Conservation (phyloP, 1,284 basidiomycete genomes). For the Macrocystidia cucumis region DNA sequence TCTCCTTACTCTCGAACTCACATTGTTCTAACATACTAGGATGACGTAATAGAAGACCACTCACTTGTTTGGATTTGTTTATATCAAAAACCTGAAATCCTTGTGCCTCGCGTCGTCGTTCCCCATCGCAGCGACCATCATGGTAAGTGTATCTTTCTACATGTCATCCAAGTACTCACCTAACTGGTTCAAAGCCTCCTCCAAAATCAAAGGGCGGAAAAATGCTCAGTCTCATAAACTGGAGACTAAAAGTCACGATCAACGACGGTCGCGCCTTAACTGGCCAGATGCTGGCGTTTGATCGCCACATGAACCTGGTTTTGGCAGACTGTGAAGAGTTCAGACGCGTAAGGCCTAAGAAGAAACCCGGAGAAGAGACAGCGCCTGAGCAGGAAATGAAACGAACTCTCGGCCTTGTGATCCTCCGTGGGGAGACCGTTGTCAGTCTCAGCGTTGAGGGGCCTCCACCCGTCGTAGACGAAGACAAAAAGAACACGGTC, state of each 20-base stretch:
- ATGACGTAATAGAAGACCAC: too few relatives aligned
- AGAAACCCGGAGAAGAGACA: slow-evolving; percentile 73
- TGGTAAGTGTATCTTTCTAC: slow-evolving; percentile 35
- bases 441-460: slow-evolving; percentile 95
- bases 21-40: too few relatives aligned
- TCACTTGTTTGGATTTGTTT: slow-evolving; percentile 3
- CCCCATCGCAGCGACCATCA: slow-evolving; percentile 35
- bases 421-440: slow-evolving; percentile 93
- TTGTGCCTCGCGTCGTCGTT: slow-evolving; percentile 1
- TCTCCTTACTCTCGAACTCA: too few relatives aligned
- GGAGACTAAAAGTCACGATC: slow-evolving; percentile 94
- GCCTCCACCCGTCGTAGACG: slow-evolving; percentile 88
- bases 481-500: slow-evolving; percentile 78
- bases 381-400: slow-evolving; percentile 93
- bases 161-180: not conserved
- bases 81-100: not conserved
- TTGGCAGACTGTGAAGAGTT: slow-evolving; percentile 97
- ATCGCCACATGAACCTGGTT: slow-evolving; percentile 99
- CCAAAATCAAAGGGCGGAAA: slow-evolving; percentile 96
- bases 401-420: slow-evolving; percentile 91
- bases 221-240: slow-evolving; percentile 97
- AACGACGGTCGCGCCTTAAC: slow-evolving; percentile 96
- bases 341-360: slow-evolving; percentile 81
- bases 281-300: slow-evolving; percentile 99
- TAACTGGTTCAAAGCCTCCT: slow-evolving; percentile 50